A percentile compares a stretch with the other conserved stretches of the same genome.
These are phyloP conservation scores for Talaromyces sp. DNA, from an alignment of 2,329 filamentous ascomycete species.

Conservation along the genomic window DNA sequence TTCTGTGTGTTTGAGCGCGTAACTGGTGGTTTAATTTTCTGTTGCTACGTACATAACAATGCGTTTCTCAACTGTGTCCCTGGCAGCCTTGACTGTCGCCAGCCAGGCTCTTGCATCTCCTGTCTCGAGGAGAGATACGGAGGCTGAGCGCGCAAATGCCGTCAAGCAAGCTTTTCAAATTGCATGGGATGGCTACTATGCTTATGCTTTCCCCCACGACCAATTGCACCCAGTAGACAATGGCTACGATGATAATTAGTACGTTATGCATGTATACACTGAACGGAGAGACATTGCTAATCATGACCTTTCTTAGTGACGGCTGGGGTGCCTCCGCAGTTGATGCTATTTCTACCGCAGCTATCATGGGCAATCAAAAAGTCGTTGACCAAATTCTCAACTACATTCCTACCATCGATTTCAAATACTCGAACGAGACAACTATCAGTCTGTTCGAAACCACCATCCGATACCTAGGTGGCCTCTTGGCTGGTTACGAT, in stretches of 20 bases:
- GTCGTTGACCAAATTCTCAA: constrained; percentile 69
- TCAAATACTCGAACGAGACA: constrained; percentile 52
- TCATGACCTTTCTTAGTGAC: constrained; percentile 53
- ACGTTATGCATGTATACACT: constrained; percentile 23
- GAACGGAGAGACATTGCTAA: constrained; percentile 9
- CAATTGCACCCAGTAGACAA: constrained; percentile 69
- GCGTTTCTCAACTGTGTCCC: constrained; percentile 14
- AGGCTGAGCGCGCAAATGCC: constrained; percentile 48
- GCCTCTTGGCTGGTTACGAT: constrained; percentile 67
- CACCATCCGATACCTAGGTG: constrained; percentile 82
- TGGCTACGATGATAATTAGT: constrained; percentile 66
- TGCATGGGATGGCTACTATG: constrained; percentile 70
- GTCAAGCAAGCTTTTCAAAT: constrained; percentile 67
- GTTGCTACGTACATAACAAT: constrained; percentile 9
- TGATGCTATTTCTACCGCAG: constrained; percentile 74
- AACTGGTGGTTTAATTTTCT: neutral
- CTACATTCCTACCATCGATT: constrained; percentile 69
- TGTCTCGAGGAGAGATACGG: constrained; percentile 9
- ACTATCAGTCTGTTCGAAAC: constrained; percentile 81
- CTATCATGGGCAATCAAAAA: constrained; percentile 68
- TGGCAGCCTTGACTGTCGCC: constrained; percentile 23
- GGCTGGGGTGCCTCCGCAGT: constrained; percentile 81
- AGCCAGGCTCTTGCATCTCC: constrained; percentile 26
- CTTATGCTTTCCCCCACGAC: constrained; percentile 74
- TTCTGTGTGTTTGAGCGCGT: neutral